phyloP scores from a whole-genome alignment of 129 eudicot genomes.

The Ambrosia artemisiifolia region DNA sequence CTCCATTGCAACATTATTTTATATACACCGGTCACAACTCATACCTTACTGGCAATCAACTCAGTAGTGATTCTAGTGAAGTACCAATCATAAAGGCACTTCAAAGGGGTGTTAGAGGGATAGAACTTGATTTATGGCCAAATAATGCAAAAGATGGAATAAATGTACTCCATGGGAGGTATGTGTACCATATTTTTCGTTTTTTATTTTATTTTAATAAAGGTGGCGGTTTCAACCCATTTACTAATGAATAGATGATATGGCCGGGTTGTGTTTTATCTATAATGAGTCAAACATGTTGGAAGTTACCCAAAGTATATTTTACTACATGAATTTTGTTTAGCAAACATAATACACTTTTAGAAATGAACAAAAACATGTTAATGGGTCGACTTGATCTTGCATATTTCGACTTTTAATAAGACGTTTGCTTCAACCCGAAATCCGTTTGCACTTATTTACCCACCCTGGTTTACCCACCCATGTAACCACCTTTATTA shows the following conservation, averaged over 20 bases:
- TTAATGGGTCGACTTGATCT: neutral
- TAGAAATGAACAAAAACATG: neutral
- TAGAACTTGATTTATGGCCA: slow-evolving; percentile 98
- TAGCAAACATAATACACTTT: neutral
- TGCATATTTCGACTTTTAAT: neutral
- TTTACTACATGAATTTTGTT: neutral
- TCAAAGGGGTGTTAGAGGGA: slow-evolving; percentile 87
- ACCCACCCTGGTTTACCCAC: neutral
- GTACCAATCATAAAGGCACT: slow-evolving; percentile 79
- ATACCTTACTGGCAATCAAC: slow-evolving; percentile 94
- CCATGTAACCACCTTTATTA: neutral
- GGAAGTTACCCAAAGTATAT: neutral
- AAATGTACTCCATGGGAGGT: slow-evolving; percentile 98
- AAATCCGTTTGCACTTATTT: neutral
- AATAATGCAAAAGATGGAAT: slow-evolving; percentile 67
- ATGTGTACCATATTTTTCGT: neutral
- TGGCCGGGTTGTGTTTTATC: no score
- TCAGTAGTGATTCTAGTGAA: slow-evolving; percentile 94
- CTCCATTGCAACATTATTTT: slow-evolving; percentile 95
- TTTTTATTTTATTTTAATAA: neutral
- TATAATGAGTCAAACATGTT: neutral
- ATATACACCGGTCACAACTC: slow-evolving; percentile 99
- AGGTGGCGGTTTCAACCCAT: neutral
- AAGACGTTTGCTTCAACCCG: neutral
- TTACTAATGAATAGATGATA: neutral